Evolutionary conservation across 306 rosid species (phyloP), one percentile per base, ranked within the genome.

Genomic region (Lathyrus tuberosus): DNA sequence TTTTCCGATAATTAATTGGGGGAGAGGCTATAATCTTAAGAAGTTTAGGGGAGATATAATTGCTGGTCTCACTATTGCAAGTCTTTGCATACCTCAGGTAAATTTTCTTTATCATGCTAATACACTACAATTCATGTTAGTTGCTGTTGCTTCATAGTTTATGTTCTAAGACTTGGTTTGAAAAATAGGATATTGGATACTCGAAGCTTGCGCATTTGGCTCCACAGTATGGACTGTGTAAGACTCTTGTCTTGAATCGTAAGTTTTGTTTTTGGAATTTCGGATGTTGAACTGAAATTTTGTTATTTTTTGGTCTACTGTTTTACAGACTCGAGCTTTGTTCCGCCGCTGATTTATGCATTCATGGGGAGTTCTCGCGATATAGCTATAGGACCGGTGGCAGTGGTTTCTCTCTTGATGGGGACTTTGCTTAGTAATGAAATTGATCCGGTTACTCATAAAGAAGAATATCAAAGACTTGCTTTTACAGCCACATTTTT

Each of bases 51-150:
- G 97, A 22, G 98, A 94, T 74, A 3, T 90, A 16, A 80, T 94
- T 56, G 71, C 98, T 67, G 97, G 98, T 57, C 86, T 94, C 57
- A 94, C 98, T 46, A 94, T 94, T 84, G 98, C 98, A 60, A 94
- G 98, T 77, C 90, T 94, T 72, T 90, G 97, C 85, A 90, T 94
- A 70, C 98, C 98, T 81, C 96, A 93, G 97, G 98, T 88, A 70
- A 70, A 30, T 67, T 76, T 47, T 17, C 79, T 61, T 73, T 62
- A 67, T 56, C 0, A 41, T 65, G 35, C 47, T 63, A 24, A 24
- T 24, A 24, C 26, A 24, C 26, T 24, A 24, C 2, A 24, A 24
- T 24, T 24, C 26, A 24, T 24, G 26, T 24, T 24, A 24, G 3
- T 24, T 24, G n/a, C n/a, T n/a, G n/a, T n/a, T n/a, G 26, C 3